These are phyloP conservation scores for Funneliformis caledonium DNA, from an alignment of 371 early-diverging fungal genomes.

Conservation along the genomic window DNA sequence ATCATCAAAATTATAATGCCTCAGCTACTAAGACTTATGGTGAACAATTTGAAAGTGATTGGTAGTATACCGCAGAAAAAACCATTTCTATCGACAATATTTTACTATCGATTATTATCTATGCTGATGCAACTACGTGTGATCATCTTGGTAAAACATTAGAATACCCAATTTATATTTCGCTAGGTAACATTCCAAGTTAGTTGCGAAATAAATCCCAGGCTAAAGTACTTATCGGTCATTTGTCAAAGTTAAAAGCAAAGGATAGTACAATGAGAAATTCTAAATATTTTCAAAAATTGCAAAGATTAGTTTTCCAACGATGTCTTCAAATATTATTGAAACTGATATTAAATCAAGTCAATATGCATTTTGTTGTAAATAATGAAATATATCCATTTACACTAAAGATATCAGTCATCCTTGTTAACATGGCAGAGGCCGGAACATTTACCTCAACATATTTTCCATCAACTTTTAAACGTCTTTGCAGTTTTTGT, in stretches of 20 bases:
- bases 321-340: not conserved
- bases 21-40: not conserved
- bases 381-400: not conserved
- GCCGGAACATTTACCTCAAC: not conserved
- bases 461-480: not conserved
- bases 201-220: not conserved
- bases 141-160: slow-evolving; percentile 6
- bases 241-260: slow-evolving; percentile 1
- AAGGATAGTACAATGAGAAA: not conserved
- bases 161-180: slow-evolving; percentile 6
- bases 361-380: not conserved
- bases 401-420: not conserved
- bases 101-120: not conserved
- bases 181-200: not conserved
- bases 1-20: not conserved
- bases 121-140: not conserved
- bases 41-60: slow-evolving; percentile 5
- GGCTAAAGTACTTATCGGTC: not conserved
- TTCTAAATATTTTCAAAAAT: not conserved
- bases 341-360: not conserved
- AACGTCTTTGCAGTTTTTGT: not conserved
- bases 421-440: not conserved
- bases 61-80: not conserved
- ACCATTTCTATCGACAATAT: not conserved
- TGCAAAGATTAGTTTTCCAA: not conserved